phyloP scores from a whole-genome alignment of 192 early-diverging fungal genomes.

The Gonapodya prolifera region DNA sequence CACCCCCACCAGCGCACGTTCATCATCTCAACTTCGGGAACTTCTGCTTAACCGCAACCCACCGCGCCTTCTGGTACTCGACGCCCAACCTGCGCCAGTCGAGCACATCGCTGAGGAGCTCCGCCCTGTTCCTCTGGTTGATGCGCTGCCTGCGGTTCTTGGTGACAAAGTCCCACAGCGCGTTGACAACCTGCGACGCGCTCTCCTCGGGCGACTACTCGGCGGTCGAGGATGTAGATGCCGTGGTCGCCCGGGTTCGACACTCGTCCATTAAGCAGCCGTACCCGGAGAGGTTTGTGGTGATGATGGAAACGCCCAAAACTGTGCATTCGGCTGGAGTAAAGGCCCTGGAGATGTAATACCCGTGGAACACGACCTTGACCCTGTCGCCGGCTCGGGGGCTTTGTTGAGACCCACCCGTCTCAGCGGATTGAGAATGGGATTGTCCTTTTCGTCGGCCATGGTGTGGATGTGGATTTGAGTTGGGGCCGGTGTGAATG shows the following conservation, averaged over 20 bases:
- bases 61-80: slow-evolving; percentile 95
- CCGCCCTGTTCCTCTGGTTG: slow-evolving; percentile 95
- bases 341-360: slow-evolving; percentile 84
- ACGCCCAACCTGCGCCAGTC: slow-evolving; percentile 98
- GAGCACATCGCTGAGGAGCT: slow-evolving; percentile 84
- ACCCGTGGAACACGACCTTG: slow-evolving; percentile 96
- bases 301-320: slow-evolving; percentile 93
- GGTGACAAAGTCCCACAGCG: slow-evolving; percentile 87
- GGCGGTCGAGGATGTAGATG: slow-evolving; percentile 92
- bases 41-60: slow-evolving; percentile 75
- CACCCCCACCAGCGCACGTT: not conserved
- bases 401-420: slow-evolving; percentile 75
- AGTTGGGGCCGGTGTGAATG: no score
- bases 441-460: slow-evolving; percentile 70
- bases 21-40: slow-evolving; percentile 49
- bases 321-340: slow-evolving; percentile 97
- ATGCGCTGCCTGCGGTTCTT: slow-evolving; percentile 95
- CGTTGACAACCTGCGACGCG: slow-evolving; percentile 68
- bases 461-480: slow-evolving; percentile 99
- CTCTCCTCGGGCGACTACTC: slow-evolving; percentile 85
- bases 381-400: slow-evolving; percentile 79
- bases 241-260: slow-evolving; percentile 87
- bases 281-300: slow-evolving; percentile 93
- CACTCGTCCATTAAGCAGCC: slow-evolving; percentile 97
- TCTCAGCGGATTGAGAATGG: slow-evolving; percentile 71